Base-by-base conservation (phyloP, 495 filamentous ascomycete genomes). In the Penicillium turbatum region DNA sequence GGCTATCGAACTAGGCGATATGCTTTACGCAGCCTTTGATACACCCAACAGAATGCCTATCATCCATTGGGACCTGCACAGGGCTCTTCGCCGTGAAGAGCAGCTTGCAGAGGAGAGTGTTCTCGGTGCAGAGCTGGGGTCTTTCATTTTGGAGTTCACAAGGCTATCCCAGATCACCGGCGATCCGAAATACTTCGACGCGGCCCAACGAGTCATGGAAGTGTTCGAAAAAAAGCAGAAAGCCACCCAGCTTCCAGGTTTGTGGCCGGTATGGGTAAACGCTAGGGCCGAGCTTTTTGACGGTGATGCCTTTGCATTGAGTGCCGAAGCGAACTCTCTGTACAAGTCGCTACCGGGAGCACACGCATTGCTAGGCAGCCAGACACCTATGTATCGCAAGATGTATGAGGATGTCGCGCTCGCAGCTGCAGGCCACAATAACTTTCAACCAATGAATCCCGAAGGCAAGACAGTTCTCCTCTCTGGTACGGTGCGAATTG, bases 111-210 rank as follows among this genome's bases (percentile, higher is more conserved):
- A 62, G 12, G 55, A 61, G 24, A 42, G 38, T 3, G 58, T 55
- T 8, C 63, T 82, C 30, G 67, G 90, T 21, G 88, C 91, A 1
- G 92, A 96, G 65, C 68, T 96, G 36, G 90, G 89, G 0, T 89
- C 88, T 6, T 74, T 93, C 34, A 80, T 82, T 29, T 77, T 97
- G 66, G 92, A 97, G 66, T 95, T 96, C 63, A 96, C 89, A 2
- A 80, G 91, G 5, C 79, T 97, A 13, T 85, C 92, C 1, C 92
- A 96, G 68, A 73, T 96, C 29, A 96, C 91, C 0, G 79, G 84
- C 21, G 79, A 96, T 46, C 67, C 82, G 6, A 88, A 82, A 58
- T 97, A 92, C 67, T 96, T 89, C 56, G 91, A 97, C 69, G 91
- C 92, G 2, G 76, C 95, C 34, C 85, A 89, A 45, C 81, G 89